Evolutionary conservation across 129 eudicot genomes (phyloP), one percentile per base, ranked within the genome.

Genomic region (Daucus carota): DNA sequence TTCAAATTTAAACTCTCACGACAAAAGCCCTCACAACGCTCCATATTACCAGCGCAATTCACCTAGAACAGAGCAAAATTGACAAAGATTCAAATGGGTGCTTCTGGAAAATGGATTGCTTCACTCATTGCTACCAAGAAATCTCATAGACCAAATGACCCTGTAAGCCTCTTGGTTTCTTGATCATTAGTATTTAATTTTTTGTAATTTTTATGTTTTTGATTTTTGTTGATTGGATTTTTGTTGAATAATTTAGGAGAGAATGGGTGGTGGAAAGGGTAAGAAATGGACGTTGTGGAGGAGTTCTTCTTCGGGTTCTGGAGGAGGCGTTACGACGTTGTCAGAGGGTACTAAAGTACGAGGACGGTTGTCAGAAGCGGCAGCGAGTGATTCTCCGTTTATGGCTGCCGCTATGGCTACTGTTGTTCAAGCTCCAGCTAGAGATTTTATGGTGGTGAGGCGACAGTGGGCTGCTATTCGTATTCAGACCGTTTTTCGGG

Each of bases 401-500:
- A 73, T 28, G 68, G 80, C 89, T 79, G 98, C 97, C 57, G 98
- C 97, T 59, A 83, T 89, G 63, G 93, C 98, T 41, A 79, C 90
- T 60, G 84, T 94, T 50, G 83, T 88, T 66, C 87, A 90, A 77
- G 98, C 93, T 47, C 92, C 87, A 9, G 90, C 89, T 13, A 93
- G 87, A 72, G 92, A 91, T 81, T 90, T 93, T 81, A 67, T 80
- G 87, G 75, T 84, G n/a, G 84, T 93, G 15, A 87, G 87, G 38
- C 79, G 83, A 77, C 93, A 90, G 77, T 93, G 97, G 97, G 98
- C 98, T 77, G 97, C 93, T 9, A 83, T 91, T 73, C 86, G 98
- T 36, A 93, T 93, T 75, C 98, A 93, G 80, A 81, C 98, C 0
- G 77, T 86, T 70, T 93, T 93, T 76, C 96, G 98, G 65, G 91